These are phyloP conservation scores for Entomortierella beljakovae DNA, from an alignment of 192 early-diverging fungal genomes.

Conservation along the genomic window DNA sequence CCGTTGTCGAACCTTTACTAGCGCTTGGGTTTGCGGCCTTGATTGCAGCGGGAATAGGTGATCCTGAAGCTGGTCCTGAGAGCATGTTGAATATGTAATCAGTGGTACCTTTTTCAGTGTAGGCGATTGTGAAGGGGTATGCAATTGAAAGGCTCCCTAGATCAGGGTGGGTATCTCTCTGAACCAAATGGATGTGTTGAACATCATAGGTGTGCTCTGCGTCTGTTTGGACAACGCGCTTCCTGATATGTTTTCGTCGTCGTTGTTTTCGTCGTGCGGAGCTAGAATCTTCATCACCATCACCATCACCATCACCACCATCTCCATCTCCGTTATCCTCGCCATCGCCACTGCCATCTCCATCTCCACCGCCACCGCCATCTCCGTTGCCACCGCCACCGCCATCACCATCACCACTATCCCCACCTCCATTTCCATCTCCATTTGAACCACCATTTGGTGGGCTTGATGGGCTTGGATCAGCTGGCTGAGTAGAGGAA, in stretches of 20 bases:
- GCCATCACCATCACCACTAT: too few species aligned
- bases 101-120: constrained; percentile 8
- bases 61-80: constrained; percentile 14
- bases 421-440: too few species aligned
- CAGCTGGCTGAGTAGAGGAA: too few species aligned
- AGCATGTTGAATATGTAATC: constrained; percentile 35
- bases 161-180: background rate
- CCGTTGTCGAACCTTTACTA: background rate
- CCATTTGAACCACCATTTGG: too few species aligned
- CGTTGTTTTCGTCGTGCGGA: background rate
- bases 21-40: background rate
- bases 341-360: background rate
- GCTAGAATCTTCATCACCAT: background rate
- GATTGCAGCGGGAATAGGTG: constrained; percentile 20
- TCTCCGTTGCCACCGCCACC: background rate
- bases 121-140: constrained; percentile 15
- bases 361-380: background rate
- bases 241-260: background rate
- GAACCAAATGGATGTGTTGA: background rate
- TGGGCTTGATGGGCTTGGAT: too few species aligned
- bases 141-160: background rate
- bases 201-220: background rate
- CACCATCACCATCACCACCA: background rate
- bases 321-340: background rate
- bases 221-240: background rate